Evolutionary conservation across 495 filamentous ascomycete genomes (phyloP).

Genomic region (Trichoderma gamsii): DNA sequence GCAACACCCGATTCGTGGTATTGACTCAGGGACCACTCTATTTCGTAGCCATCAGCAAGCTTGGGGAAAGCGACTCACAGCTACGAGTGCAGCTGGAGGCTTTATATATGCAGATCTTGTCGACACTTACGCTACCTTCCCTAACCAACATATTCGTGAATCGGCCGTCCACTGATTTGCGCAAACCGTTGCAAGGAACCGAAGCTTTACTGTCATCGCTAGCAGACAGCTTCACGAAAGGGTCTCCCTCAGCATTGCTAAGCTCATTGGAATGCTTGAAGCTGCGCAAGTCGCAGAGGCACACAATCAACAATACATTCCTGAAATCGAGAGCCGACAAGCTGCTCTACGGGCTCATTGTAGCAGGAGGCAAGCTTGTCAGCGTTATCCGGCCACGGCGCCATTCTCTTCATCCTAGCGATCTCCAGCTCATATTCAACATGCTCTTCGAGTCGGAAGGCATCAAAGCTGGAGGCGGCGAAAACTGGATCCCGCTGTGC

Average conservation of each 20-base stretch:
- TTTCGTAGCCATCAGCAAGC: slow-evolving; percentile 83
- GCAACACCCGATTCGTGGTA: slow-evolving; percentile 76
- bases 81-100: slow-evolving; percentile 85
- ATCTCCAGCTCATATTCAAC: slow-evolving; percentile 94
- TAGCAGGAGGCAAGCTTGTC: slow-evolving; percentile 89
- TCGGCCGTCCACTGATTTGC: slow-evolving; percentile 84
- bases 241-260: slow-evolving; percentile 81
- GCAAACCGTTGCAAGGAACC: slow-evolving; percentile 88
- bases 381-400: slow-evolving; percentile 90
- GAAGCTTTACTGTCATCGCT: slow-evolving; percentile 86
- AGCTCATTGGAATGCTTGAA: slow-evolving; percentile 87
- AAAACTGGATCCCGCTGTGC: slow-evolving; percentile 97
- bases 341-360: slow-evolving; percentile 88
- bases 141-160: slow-evolving; percentile 83
- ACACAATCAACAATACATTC: slow-evolving; percentile 78
- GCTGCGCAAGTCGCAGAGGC: slow-evolving; percentile 79
- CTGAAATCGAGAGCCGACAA: slow-evolving; percentile 66
- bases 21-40: slow-evolving; percentile 78
- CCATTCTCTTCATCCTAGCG: slow-evolving; percentile 91
- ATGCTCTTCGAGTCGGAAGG: slow-evolving; percentile 97
- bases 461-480: slow-evolving; percentile 78
- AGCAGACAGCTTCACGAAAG: slow-evolving; percentile 88
- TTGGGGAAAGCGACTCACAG: slow-evolving; percentile 85
- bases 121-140: slow-evolving; percentile 86
- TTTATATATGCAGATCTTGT: slow-evolving; percentile 95